Base-by-base conservation (phyloP, 2,329 filamentous ascomycete genomes). In the Aspergillus ruber region DNA sequence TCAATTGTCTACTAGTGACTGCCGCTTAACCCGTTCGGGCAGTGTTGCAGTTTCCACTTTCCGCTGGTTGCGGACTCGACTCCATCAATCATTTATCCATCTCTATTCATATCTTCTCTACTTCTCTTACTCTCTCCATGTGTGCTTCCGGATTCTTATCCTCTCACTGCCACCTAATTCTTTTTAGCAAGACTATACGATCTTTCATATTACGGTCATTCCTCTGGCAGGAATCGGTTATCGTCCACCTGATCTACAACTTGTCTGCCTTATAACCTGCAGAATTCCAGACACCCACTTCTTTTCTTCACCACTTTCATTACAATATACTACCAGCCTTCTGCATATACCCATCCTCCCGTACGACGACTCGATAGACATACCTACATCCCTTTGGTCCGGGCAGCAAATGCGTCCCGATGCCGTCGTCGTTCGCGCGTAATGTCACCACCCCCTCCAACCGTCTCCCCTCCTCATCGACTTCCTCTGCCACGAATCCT, bases 381-480 rank as follows among this genome's bases (percentile, higher is more conserved):
- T 27, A 27, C 25, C 25, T 12, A 12, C 10, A 21, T 5, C 21
- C 21, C 21, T 21, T 6, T 6, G 5, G 25, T 12, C 25, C 12
- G 25, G 12, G 25, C 25, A 29, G 25, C 21, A 45, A 52, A 65
- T 62, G 61, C 51, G 64, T 62, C 57, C 54, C 63, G 60, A 71
- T 74, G 61, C 61, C 66, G 57, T 60, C 66, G 53, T 60, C 57
- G 56, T 56, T 57, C 50, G 57, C 59, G 52, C 64, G 60, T 56
- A 60, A 65, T 44, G 56, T 61, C 60, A 46, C 55, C 56, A 50
- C 59, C 58, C 50, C 52, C 58, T 45, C 58, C 50, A 46, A 55
- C 56, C 51, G 62, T 43, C 38, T 53, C 54, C 39, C 44, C 50
- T 44, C 46, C 50, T 27, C 45, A 52, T 54, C 45, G 1, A 18